Evolutionary conservation across 129 eudicot species (phyloP), one percentile per base, ranked within the genome.

Genomic region (Flaveria sonorensis): DNA sequence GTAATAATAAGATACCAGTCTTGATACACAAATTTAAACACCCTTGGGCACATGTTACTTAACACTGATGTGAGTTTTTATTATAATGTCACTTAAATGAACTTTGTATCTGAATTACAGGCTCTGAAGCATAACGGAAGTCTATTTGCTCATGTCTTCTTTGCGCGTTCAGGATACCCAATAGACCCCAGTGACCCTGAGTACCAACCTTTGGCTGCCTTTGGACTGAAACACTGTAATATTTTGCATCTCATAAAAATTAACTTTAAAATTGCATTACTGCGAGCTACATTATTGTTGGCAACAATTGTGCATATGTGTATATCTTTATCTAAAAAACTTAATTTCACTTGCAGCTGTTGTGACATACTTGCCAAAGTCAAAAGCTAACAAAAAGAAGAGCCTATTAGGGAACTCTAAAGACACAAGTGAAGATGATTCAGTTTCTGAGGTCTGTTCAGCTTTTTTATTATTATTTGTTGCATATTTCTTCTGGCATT

Each of bases 141-240:
- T 83, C 87, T 94, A 46, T 94, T 78, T 82, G 90, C 97, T 75
- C 98, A 94, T 46, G 89, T 91, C 39, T 94, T 78, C 90, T 94
- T 94, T 86, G 92, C 98, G 20, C 90, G 96, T 26, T 91, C 98
- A 74, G 98, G 98, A 62, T 94, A 80, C 72, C 86, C 98, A 21
- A 85, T 85, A 36, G 97, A 94, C 80, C 97, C 96, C 16, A 94
- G 13, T 74, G 97, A 94, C 71, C 97, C 97, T 43, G 97, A 91
- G 83, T 94, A 87, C 77, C 88, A 94, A 52, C 87, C 97, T 16
- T 60, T 85, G 78, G 85, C 93, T 68, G 88, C 93, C 63, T 94
- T 94, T 83, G 99, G 96, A 81, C 85, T 78, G 64, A 87, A 91
- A 51, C 85, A 86, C 57, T 71, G 97, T 94, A 81, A 84, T 96